phyloP scores from a whole-genome alignment of 2,329 filamentous ascomycete genomes.

The Elsinoe ampelina region DNA sequence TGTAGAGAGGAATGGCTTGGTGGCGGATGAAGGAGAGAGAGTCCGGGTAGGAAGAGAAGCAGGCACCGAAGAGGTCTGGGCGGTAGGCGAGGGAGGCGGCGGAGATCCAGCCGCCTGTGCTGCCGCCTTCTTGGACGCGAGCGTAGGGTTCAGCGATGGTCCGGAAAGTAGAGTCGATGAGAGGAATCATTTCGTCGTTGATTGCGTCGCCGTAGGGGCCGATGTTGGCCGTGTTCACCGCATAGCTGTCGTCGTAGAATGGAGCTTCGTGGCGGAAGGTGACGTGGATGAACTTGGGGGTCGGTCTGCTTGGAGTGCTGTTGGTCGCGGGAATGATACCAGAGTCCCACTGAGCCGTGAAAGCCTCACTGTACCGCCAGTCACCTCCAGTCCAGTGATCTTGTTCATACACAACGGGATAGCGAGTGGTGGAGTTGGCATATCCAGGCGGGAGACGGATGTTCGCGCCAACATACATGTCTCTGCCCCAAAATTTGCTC shows the following conservation, averaged over 20 bases:
- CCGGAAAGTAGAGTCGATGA: slow-evolving; percentile 28
- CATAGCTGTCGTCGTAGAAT: slow-evolving; percentile 33
- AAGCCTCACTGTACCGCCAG: slow-evolving; percentile 23
- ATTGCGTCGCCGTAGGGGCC: slow-evolving; percentile 33
- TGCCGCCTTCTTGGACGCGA: slow-evolving; percentile 31
- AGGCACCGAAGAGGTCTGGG: slow-evolving; percentile 31
- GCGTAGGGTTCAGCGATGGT: slow-evolving; percentile 30
- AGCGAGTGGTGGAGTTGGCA: slow-evolving; percentile 25
- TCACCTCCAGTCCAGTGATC: slow-evolving; percentile 25
- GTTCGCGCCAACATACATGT: slow-evolving; percentile 31
- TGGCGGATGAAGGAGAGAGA: slow-evolving; percentile 30
- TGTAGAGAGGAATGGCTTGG: slow-evolving; percentile 31
- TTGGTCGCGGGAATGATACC: slow-evolving; percentile 26
- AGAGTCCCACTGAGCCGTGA: slow-evolving; percentile 25
- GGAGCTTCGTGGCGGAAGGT: slow-evolving; percentile 31
- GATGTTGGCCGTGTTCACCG: slow-evolving; percentile 32
- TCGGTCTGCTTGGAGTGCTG: slow-evolving; percentile 21
- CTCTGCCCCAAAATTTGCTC: slow-evolving; percentile 29
- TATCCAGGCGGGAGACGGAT: slow-evolving; percentile 30
- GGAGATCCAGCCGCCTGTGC: slow-evolving; percentile 31
- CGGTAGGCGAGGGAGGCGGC: slow-evolving; percentile 30
- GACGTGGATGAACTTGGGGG: slow-evolving; percentile 30
- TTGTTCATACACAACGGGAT: slow-evolving; percentile 31
- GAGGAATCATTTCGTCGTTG: slow-evolving; percentile 32
- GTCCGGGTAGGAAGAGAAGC: slow-evolving; percentile 32